phyloP scores from a whole-genome alignment of 2,329 filamentous ascomycete genomes.

The Penicillium sp. region DNA sequence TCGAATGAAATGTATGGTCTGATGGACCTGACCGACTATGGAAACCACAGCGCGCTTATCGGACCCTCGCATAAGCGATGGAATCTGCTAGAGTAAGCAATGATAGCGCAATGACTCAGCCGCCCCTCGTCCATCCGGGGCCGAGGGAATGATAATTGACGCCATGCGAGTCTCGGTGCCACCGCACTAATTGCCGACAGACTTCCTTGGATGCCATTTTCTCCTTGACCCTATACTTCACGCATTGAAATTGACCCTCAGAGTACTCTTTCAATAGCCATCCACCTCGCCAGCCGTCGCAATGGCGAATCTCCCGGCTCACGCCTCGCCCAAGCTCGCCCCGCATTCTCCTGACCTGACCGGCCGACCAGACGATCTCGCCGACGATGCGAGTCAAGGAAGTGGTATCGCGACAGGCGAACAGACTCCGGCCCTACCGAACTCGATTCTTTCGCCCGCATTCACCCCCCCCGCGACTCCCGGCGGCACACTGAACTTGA shows the following conservation, averaged over 20 bases:
- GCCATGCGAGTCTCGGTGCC: conserved; percentile 12
- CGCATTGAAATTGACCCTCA: conserved; percentile 2
- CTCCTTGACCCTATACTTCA: conserved; percentile 16
- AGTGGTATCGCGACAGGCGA: conserved; percentile 29
- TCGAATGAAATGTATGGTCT: background rate
- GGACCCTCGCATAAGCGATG: conserved; percentile 12
- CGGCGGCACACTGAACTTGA: conserved; percentile 37
- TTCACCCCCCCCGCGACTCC: conserved; percentile 52
- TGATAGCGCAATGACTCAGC: conserved; percentile 28
- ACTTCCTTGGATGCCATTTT: conserved; percentile 10
- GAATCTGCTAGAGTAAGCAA: conserved; percentile 31
- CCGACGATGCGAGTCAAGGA: conserved; percentile 23
- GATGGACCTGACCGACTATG: background rate
- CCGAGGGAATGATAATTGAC: conserved; percentile 22
- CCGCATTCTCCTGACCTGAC: conserved; percentile 34
- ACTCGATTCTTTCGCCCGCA: conserved; percentile 56
- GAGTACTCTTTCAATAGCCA: background rate
- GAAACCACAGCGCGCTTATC: conserved; percentile 5
- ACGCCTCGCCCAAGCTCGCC: conserved; percentile 54
- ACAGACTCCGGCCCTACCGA: conserved; percentile 52
- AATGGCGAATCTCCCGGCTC: conserved; percentile 60
- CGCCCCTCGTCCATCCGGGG: conserved; percentile 17
- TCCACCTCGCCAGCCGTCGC: conserved; percentile 18
- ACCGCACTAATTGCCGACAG: conserved; percentile 1
- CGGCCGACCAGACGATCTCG: conserved; percentile 18